Percentiles rank a stretch among this genome's conserved stretches.
Evolutionary conservation across 371 early-diverging fungal species (phyloP).

Genomic region (Umbelopsis sp.): DNA sequence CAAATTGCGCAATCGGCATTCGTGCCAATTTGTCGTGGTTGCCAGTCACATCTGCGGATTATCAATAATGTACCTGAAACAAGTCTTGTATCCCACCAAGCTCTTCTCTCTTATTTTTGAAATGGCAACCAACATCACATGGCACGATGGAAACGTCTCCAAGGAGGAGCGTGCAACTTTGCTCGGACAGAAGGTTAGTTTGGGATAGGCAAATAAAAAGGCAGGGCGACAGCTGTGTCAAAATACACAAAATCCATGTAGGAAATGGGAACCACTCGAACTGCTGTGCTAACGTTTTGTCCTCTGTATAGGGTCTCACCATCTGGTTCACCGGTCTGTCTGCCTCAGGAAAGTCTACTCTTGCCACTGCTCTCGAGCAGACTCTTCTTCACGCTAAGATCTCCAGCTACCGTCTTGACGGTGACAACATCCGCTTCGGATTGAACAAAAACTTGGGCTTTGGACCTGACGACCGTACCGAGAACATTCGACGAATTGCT

Average conservation of each 20-base stretch:
- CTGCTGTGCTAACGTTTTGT: too few species aligned
- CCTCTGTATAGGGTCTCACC: constrained; percentile 68
- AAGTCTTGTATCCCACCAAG: neutral
- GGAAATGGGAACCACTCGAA: too few species aligned
- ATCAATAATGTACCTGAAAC: constrained; percentile 1
- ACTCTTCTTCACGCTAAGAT: constrained; percentile 75
- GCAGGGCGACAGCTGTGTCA: too few species aligned
- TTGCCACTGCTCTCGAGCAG: constrained; percentile 90
- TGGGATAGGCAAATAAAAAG: constrained; percentile 9
- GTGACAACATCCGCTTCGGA: constrained; percentile 95
- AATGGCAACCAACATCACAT: constrained; percentile 87
- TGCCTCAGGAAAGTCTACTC: constrained; percentile 91
- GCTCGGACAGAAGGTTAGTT: constrained; percentile 70
- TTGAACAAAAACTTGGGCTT: constrained; percentile 94
- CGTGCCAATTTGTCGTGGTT: constrained; percentile 4
- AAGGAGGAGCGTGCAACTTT: constrained; percentile 74
- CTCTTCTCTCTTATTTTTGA: constrained; percentile 9
- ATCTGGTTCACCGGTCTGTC: constrained; percentile 96
- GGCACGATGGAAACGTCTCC: constrained; percentile 84
- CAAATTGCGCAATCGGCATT: constrained; percentile 1
- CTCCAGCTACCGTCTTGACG: constrained; percentile 88
- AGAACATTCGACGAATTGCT: constrained; percentile 92
- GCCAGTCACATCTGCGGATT: constrained; percentile 4
- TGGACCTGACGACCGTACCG: constrained; percentile 87
- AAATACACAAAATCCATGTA: too few species aligned